Conservation (phyloP, 2,329 filamentous ascomycete genomes). For the Furcasterigmium furcatum region DNA sequence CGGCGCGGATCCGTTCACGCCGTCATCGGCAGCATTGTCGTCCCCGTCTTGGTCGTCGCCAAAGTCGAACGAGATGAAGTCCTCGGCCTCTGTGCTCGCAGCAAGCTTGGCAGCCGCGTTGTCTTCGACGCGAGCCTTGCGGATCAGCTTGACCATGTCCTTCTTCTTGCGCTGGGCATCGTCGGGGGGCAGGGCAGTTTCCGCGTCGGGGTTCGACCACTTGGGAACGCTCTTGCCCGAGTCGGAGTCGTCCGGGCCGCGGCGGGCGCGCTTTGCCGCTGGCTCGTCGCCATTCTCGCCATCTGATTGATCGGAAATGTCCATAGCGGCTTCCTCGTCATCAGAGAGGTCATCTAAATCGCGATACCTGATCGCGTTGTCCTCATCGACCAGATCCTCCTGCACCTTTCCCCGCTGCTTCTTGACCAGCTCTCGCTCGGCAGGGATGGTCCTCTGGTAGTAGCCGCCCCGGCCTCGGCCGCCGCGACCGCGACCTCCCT, state of each 20-base stretch:
- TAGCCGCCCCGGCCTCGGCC: constrained; percentile 21
- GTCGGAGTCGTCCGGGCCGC: constrained; percentile 23
- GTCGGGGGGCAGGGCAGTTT: constrained; percentile 79
- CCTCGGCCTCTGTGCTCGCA: constrained; percentile 59
- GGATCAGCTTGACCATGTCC: constrained; percentile 87
- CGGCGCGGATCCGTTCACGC: neutral
- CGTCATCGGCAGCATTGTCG: constrained; percentile 11
- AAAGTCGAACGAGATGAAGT: constrained; percentile 87
- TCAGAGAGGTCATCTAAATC: constrained; percentile 57
- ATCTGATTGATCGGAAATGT: constrained; percentile 51
- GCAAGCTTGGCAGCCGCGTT: constrained; percentile 39
- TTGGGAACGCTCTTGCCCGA: constrained; percentile 56
- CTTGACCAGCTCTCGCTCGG: constrained; percentile 48
- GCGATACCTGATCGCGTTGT: constrained; percentile 47
- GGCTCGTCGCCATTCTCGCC: constrained; percentile 35
- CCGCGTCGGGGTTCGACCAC: constrained; percentile 96
- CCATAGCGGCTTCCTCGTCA: constrained; percentile 62
- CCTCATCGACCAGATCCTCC: constrained; percentile 44
- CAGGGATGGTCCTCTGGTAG: constrained; percentile 28
- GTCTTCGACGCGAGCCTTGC: constrained; percentile 74
- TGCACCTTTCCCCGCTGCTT: constrained; percentile 30
- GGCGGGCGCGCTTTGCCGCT: constrained; percentile 39
- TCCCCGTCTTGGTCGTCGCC: constrained; percentile 50
- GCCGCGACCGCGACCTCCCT: constrained; percentile 4
- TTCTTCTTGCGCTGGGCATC: constrained; percentile 71